Evolutionary conservation across 1,139 yeast species (phyloP), one percentile per base, ranked within the genome.

Genomic region (Geotrichum phurueaensis): DNA sequence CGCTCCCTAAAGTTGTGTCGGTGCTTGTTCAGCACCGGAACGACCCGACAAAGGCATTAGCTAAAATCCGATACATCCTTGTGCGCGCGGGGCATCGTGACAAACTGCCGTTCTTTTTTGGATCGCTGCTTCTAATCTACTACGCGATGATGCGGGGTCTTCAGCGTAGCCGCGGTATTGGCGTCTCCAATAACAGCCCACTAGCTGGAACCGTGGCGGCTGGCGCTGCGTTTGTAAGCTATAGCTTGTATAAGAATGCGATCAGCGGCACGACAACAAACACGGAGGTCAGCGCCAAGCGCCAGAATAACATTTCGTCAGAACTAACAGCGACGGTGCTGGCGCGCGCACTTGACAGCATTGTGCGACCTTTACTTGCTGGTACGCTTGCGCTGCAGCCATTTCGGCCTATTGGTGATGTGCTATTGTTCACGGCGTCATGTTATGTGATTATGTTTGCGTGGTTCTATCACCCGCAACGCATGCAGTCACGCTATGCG

Each of bases 381-480:
- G 59, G 18, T 33, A 39, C 65, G 33, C 45, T 60, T 51, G 49
- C 72, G 65, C 22, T 39, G 47, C 20, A n/a, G 39, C 70, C 67
- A 7, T 4, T 39, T n/a, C 20, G 47, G 20, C 18, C 20, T 39
- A 9, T 65, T 63, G 64, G 71, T 63, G 69, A 70, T 64, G 60
- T 70, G 48, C 22, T 66, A 65, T 51, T 70, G 62, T 66, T 72
- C 65, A 58, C 66, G 3, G 60, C 64, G 5, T 64, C 71, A 2
- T 64, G 67, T 48, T 67, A 63, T 52, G 67, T 75, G 29, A 75
- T 78, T 55, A 78, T 78, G 80, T 74, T 70, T 63, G 61, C 73
- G 33, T 78, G 81, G 81, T 75, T 76, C 61, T 77, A 67, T 63
- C 63, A 69, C 56, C 81, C 81, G 0, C 70, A 71, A 15, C 69